Evolutionary conservation across 1,139 yeast genomes (phyloP).

Genomic region (Yamadazyma atmosphaerica): DNA sequence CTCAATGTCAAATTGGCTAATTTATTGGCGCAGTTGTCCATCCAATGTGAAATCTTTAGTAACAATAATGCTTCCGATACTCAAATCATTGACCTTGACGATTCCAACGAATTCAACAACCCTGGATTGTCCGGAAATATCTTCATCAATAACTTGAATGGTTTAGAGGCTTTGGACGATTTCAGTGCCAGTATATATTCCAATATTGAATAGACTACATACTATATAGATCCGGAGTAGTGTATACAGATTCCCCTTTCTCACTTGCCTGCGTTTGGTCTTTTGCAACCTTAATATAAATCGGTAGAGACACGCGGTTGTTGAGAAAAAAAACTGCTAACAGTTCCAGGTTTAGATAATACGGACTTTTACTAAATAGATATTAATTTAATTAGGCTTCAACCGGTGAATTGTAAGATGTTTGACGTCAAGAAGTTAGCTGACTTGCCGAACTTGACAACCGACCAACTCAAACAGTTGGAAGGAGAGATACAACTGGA

Average conservation of each 20-base stretch:
- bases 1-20: slow-evolving; percentile 60
- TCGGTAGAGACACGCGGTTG: neutral
- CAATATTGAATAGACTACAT: slow-evolving; percentile 55
- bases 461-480: slow-evolving; percentile 29
- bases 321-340: slow-evolving; percentile 1
- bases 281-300: neutral
- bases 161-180: slow-evolving; percentile 72
- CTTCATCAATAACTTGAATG: slow-evolving; percentile 47
- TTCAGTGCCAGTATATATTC: slow-evolving; percentile 90
- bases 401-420: too few relatives aligned
- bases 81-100: slow-evolving; percentile 1
- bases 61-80: slow-evolving; percentile 32
- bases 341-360: neutral
- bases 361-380: too few relatives aligned
- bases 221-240: neutral
- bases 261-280: slow-evolving; percentile 7
- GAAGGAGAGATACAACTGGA: slow-evolving; percentile 34
- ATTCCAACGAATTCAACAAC: slow-evolving; percentile 27
- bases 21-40: slow-evolving; percentile 63
- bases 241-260: neutral
- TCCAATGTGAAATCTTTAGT: slow-evolving; percentile 61
- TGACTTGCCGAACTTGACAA: slow-evolving; percentile 19
- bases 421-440: slow-evolving; percentile 9
- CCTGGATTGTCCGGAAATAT: slow-evolving; percentile 42
- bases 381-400: too few relatives aligned